Base-by-base conservation (phyloP, 345 rosid species). In the Litchi chinensis region DNA sequence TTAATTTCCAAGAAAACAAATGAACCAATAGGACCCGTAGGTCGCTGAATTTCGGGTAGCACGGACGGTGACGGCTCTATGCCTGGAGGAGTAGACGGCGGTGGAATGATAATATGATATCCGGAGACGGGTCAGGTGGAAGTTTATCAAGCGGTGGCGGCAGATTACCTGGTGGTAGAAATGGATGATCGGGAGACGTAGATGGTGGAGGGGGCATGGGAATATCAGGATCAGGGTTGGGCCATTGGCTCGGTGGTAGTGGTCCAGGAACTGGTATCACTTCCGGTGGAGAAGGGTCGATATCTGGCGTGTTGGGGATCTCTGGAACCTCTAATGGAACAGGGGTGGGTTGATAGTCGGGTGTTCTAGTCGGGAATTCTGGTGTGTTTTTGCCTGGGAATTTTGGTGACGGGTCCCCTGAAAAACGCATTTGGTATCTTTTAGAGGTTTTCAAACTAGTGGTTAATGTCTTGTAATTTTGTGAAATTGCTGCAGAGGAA, bases 101-200 rank as follows among this genome's bases (percentile, higher is more conserved):
- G 84, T 8, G 84, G 87, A 6, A 73, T 21, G 37, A n/a, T n/a
- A n/a, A n/a, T n/a, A n/a, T n/a, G n/a, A 84, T 62, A 11, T 80
- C 84, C 5, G 85, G 88, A 5, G 79, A 78, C 68, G 65, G 65
- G 18, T 43, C 73, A 0, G 82, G 81, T 19, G 86, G 87, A 3
- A 83, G 62, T 39, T 12, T 6, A 50, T 78, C 60, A 5, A 87
- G 85, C 4, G 75, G 75, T 12, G 24, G 68, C 22, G 65, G 76
- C 8, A 5, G 74, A 5, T 39, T 48, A 12, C 40, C 59, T 10
- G 83, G 84, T 8, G 85, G 80, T 0, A 80, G 79, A 19, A 62
- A 76, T 3, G 89, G 83, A 32, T 79, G 56, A 12, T 74, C 68
- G 50, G 70, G 81, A 8, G 73, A 69, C 3, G 44, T 48, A 5